phyloP scores from a whole-genome alignment of 2,329 filamentous ascomycete genomes.

The Ascochyta rabiei region DNA sequence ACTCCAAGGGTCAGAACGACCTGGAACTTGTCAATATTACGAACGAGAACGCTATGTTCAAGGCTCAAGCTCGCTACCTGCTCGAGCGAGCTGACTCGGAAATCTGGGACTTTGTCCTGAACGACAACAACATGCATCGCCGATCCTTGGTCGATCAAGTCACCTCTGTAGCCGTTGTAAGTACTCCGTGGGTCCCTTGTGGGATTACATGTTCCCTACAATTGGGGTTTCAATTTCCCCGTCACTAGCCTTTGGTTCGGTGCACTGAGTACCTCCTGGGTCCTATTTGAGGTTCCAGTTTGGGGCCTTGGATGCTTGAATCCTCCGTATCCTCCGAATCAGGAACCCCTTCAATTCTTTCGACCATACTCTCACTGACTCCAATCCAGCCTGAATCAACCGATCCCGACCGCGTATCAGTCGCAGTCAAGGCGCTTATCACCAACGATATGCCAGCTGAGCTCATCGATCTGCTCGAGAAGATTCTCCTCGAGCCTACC shows the following conservation, averaged over 20 bases:
- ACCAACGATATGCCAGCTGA: conserved; percentile 89
- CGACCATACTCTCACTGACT: neutral
- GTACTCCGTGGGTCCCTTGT: neutral
- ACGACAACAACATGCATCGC: conserved; percentile 93
- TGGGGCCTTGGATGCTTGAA: neutral
- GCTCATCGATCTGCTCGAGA: conserved; percentile 96
- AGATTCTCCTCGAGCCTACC: conserved; percentile 99
- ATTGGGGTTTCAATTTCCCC: neutral
- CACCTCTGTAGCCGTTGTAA: conserved; percentile 81
- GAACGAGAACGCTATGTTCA: conserved; percentile 99
- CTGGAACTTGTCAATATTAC: conserved; percentile 96
- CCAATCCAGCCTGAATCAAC: conserved; percentile 58
- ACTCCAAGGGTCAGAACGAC: conserved; percentile 96
- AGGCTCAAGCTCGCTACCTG: conserved; percentile 93
- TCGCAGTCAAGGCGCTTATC: conserved; percentile 92
- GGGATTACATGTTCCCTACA: neutral
- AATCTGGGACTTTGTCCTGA: conserved; percentile 93
- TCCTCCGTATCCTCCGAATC: too few species aligned
- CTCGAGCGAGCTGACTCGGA: conserved; percentile 88
- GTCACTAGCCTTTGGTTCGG: too few species aligned
- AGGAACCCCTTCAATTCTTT: neutral
- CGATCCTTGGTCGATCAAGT: conserved; percentile 95
- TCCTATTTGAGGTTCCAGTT: neutral
- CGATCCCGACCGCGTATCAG: conserved; percentile 91
- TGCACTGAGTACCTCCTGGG: neutral